Percentiles rank a stretch among this genome's conserved stretches.
Conservation (phyloP, 352 stramenopile genomes). For the Globisporangium splendens region DNA sequence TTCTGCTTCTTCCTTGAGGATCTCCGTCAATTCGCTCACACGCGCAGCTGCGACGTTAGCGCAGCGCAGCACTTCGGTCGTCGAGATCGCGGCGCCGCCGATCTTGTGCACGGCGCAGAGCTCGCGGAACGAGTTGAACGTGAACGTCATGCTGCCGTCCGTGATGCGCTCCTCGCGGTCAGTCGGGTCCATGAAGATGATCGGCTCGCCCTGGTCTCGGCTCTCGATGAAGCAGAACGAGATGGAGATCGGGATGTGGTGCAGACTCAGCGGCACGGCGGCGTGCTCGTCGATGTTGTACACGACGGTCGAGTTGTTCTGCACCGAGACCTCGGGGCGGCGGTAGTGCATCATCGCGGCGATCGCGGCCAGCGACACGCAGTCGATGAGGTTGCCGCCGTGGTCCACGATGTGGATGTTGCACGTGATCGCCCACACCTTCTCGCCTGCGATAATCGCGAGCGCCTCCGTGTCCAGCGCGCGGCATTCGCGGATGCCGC, state of each 20-base stretch:
- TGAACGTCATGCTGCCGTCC: conserved; percentile 86
- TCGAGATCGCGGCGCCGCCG: conserved; percentile 69
- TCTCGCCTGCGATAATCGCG: conserved; percentile 90
- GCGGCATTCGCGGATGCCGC: conserved; percentile 87
- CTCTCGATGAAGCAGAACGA: conserved; percentile 87
- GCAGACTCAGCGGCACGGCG: conserved; percentile 90
- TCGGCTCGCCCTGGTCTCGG: conserved; percentile 29
- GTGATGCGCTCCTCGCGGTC: conserved; percentile 88
- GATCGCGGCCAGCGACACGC: conserved; percentile 90
- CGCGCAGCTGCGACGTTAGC: conserved; percentile 77
- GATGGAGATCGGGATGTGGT: conserved; percentile 95
- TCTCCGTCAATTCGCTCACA: conserved; percentile 69
- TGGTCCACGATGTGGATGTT: conserved; percentile 91
- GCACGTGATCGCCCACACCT: conserved; percentile 92
- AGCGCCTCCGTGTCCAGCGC: conserved; percentile 94
- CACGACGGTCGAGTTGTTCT: conserved; percentile 52
- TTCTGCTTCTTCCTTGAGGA: conserved; percentile 72
- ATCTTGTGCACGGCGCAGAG: conserved; percentile 90
- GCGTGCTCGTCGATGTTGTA: conserved; percentile 88
- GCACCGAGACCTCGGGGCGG: conserved; percentile 83
- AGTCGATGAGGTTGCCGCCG: conserved; percentile 91
- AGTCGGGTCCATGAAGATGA: conserved; percentile 88
- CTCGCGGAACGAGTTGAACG: conserved; percentile 91
- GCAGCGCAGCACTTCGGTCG: conserved; percentile 65
- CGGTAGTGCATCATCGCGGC: conserved; percentile 93